Evolutionary conservation across 768 basidiomycete species (phyloP), one percentile per base, ranked within the genome.

Genomic region (Agrocybe chaxingu): DNA sequence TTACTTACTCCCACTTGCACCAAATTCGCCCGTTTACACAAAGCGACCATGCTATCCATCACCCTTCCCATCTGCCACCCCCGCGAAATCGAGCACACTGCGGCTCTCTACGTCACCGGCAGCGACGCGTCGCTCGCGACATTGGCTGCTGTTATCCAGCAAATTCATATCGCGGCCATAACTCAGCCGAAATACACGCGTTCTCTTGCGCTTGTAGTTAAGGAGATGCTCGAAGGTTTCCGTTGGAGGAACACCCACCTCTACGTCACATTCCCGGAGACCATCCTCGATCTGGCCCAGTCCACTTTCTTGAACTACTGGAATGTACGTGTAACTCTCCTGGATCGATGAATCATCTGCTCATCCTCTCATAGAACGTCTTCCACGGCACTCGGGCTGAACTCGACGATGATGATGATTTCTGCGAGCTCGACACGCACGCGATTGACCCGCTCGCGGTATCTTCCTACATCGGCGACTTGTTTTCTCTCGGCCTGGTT

Each of bases 401-500:
- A 24, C 24, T 24, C 24, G 24, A 24, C 24, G 24, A 24, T 2
- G 24, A 24, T 1, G 24, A 24, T 2, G 24, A 24, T 2, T 24
- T 24, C 24, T 24, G 24, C 24, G 24, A 24, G 24, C 3, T 24
- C 24, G 5, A 24, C 24, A 1, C 5, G 1, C 13, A 30, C 8
- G 12, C 37, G 8, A 36, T 47, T 36, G 49, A 55, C 18, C 50
- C 51, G 12, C 13, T 45, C 2, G 54, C 55, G 7, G 38, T 56
- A 7, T 35, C 43, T 30, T 47, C 51, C 7, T 50, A 52, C 34
- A 43, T 56, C 11, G 51, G 55, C 12, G 55, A 56, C 13, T n/a
- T 56, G 4, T 33, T 31, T 9, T 52, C 47, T 8, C 33, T 49
- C n/a, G 39, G 40, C 13, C 34, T 52, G 12, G 16, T 56, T 7